Base-by-base conservation (phyloP, 345 rosid genomes). In the Geranium brycei region DNA sequence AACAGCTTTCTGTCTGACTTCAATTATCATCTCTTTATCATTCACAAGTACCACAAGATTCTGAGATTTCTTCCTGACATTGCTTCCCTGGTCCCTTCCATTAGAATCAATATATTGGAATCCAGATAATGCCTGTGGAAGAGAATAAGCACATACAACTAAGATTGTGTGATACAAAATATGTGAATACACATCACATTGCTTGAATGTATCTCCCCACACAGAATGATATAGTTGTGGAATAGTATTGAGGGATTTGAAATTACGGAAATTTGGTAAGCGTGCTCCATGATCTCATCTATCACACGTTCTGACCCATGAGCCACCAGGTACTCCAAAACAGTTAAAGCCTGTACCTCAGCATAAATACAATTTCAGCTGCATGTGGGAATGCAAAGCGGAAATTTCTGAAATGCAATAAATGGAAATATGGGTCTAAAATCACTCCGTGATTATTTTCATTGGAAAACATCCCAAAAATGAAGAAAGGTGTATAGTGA, bases 41-140 rank as follows among this genome's bases (percentile, higher is more conserved):
- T 88, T 91, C 69, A 88, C 95, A 75, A 93, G 80, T 61, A 77
- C 80, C 62, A 93, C 96, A 68, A 93, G 95, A 76, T 82, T 68
- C 81, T 93, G 99, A 62, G 99, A 90, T 73, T 91, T 93, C 83
- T 79, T 93, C 69, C 99, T 83, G 63, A 93, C 97, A 80, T 91
- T 93, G 82, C 68, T 87, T 63, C 99, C 99, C 76, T 93, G 99
- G 75, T 93, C 99, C 79, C 85, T 85, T 73, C 97, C 97, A 68
- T 80, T 81, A 59, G 99, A 93, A 80, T 90, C 97, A 63, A 88
- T 86, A 67, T 93, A 93, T 68, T 88, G 99, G 74, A 93, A 93
- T 62, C 79, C 77, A 3, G 97, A 79, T 85, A 93, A 73, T 6
- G 89, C 79, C 99, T 93, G 87, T 47, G 53, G 14, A 47, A 47